Evolutionary conservation across 192 early-diverging fungal species (phyloP), one percentile per base, ranked within the genome.

Genomic region (Gonapodya sp.): DNA sequence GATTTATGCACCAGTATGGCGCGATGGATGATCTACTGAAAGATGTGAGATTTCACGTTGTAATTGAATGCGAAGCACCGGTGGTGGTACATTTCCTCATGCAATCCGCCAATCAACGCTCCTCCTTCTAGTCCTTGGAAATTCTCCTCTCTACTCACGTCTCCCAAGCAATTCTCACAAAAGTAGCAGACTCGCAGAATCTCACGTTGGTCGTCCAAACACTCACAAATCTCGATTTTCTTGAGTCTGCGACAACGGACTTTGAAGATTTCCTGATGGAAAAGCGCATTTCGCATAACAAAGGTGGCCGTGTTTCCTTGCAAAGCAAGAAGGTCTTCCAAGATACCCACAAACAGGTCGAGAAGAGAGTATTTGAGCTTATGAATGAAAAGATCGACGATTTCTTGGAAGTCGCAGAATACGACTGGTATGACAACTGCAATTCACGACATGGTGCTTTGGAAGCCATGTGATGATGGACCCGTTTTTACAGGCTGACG

Each of bases 11-110:
- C 83, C 91, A 92, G 73, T 89, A 93, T 80, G 92, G 91, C 84
- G 93, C 94, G 79, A 95, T 96, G 92, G 95, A 96, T 81, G 95
- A 96, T 79, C 86, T 95, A 72, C 83, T 94, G 75, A 94, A 92
- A 82, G 92, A 93, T 84, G 92, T 92, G 80, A 77, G 81, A 64
- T 16, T 73, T 75, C 2, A 2, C 2, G 35, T 34, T 2, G 35
- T 2, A 75, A 75, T 75, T 2, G 2, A 2, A 75, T 34, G 2
- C 34, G 2, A 34, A 1, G 35, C 35, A 1, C 2, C 2, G 2
- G 35, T 75, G 2, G 35, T 75, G 35, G 1, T 2, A 75, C n/a
- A n/a, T n/a, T n/a, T n/a, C n/a, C 2, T 1, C 2, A 2, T 75
- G 35, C 34, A 35, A 2, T n/a, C n/a, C n/a, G n/a, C n/a, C n/a